These are phyloP conservation scores for Russula griseocarnosa DNA, from an alignment of 768 basidiomycete genomes.

Conservation along the genomic window DNA sequence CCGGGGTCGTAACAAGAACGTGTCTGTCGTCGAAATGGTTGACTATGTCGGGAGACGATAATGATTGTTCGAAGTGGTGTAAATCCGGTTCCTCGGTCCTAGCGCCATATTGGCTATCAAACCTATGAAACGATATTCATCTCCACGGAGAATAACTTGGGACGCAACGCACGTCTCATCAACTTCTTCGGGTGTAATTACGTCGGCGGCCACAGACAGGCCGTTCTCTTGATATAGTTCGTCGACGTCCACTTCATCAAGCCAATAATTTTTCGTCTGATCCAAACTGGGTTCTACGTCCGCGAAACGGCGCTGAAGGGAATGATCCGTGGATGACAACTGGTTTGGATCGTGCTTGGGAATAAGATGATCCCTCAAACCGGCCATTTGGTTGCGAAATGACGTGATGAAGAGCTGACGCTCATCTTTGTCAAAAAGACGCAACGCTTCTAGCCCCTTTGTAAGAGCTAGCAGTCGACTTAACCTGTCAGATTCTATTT, in stretches of 20 bases:
- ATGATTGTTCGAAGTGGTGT: not conserved
- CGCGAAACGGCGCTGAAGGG: not conserved
- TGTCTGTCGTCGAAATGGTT: slow-evolving; percentile 46
- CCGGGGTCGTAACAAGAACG: slow-evolving; percentile 32
- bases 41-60: not conserved
- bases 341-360: slow-evolving; percentile 4
- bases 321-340: not conserved
- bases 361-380: not conserved
- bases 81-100: slow-evolving; percentile 12
- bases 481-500: slow-evolving; percentile 56
- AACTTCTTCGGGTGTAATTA: not conserved
- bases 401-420: slow-evolving; percentile 38
- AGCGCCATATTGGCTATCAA: slow-evolving; percentile 1
- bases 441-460: slow-evolving; percentile 28
- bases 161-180: slow-evolving; percentile 14
- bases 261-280: not conserved
- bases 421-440: slow-evolving; percentile 20
- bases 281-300: not conserved
- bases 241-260: slow-evolving; percentile 8
- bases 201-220: not conserved
- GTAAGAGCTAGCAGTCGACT: slow-evolving; percentile 45
- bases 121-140: slow-evolving; percentile 4
- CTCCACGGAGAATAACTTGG: not conserved
- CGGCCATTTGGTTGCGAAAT: slow-evolving; percentile 16
- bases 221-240: not conserved